phyloP scores from a whole-genome alignment of 2,329 filamentous ascomycete species.

The Penicillium griseofulvum region DNA sequence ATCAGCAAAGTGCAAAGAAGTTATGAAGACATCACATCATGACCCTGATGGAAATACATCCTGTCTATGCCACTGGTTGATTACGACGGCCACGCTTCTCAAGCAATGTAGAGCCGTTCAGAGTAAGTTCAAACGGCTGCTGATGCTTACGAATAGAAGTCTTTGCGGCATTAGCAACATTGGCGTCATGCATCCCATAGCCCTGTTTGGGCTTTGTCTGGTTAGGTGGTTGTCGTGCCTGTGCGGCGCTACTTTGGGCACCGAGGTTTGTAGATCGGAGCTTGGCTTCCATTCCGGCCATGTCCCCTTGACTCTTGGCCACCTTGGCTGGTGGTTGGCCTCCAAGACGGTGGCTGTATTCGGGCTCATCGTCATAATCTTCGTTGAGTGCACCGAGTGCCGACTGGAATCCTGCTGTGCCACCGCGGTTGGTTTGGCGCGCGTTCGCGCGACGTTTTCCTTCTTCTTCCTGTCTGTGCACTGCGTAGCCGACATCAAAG shows the following conservation, averaged over 20 bases:
- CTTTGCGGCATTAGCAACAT: constrained; percentile 78
- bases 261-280: constrained; percentile 79
- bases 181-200: constrained; percentile 84
- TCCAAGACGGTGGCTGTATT: constrained; percentile 54
- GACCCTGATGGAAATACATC: background rate
- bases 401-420: constrained; percentile 60
- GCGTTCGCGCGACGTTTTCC: constrained; percentile 86
- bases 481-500: constrained; percentile 97
- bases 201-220: constrained; percentile 56
- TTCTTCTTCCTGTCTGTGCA: constrained; percentile 95
- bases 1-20: constrained; percentile 8
- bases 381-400: constrained; percentile 65
- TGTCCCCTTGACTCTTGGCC: constrained; percentile 59
- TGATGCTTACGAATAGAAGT: constrained; percentile 73
- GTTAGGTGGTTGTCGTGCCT: constrained; percentile 57
- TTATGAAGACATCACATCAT: constrained; percentile 10
- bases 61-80: constrained; percentile 28
- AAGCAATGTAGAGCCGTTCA: constrained; percentile 86
- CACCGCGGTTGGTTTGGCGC: constrained; percentile 64
- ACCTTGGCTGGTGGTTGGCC: constrained; percentile 60
- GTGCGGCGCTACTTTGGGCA: constrained; percentile 59
- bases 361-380: constrained; percentile 58
- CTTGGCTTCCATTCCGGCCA: constrained; percentile 78
- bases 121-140: constrained; percentile 84
- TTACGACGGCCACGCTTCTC: constrained; percentile 61